Base-by-base conservation (phyloP, 2,329 filamentous ascomycete genomes). In the Cercospora canescens region DNA sequence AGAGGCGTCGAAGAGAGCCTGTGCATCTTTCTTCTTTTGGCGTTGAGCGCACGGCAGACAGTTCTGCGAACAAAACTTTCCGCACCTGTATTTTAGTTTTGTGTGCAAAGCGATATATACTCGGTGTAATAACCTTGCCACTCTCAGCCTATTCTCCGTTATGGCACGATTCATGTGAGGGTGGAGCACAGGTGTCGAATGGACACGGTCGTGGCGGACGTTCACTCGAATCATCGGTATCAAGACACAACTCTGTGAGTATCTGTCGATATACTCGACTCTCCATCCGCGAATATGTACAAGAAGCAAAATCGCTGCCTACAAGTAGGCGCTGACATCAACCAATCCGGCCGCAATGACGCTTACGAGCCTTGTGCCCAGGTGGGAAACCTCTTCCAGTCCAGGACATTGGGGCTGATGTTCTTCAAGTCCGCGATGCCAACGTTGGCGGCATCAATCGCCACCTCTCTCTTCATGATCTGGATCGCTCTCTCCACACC, bases 401-500 rank as follows among this genome's bases (percentile, higher is more conserved):
- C 62, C 62, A 63, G 32, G 8, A 28, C 30, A 14, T 50, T 69
- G 11, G 60, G 35, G 48, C 61, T 67, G 6, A 66, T 62, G 32
- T 69, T 50, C 60, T 70, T 69, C 18, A 70, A 32, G 34, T 70
- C 61, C 1, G 48, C 63, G 57, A 70, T 67, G 18, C 69, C 69
- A n/a, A 64, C 60, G 59, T 70, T 70, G 1, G 67, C 69, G 4
- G 67, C 69, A 56, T 70, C 69, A n/a, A 70, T 66, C 4, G 67
- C 67, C 1, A 87, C 76, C 78, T 86, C 85, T 63, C 80, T 77
- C 78, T 83, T 85, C 70, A 87, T 75, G 11, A 87, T 78, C 60
- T 81, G 72, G 60, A 85, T 81, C 1, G 69, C 69, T 12, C 6
- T 78, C 84, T 71, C 83, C 1, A 90, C 88, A 62, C 89, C 89